phyloP scores from a whole-genome alignment of 2,329 filamentous ascomycete genomes.

The Ophiostoma triangulosporum region DNA sequence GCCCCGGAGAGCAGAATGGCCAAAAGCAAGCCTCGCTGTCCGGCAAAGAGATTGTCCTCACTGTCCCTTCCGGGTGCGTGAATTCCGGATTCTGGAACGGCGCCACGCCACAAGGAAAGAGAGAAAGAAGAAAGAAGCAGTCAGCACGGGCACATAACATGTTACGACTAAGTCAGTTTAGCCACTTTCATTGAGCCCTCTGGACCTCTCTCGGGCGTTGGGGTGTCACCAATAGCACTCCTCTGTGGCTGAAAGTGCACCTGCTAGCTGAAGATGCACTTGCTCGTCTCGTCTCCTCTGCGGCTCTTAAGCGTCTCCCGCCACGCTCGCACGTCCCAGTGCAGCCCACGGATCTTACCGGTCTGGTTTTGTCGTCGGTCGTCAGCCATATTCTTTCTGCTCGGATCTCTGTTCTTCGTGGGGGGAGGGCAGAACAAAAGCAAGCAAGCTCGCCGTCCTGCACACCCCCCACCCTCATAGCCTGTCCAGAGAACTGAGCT shows the following conservation, averaged over 20 bases:
- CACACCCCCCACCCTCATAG: not conserved
- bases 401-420: constrained; percentile 24
- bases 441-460: not conserved
- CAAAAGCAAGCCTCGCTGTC: not conserved
- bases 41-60: not conserved
- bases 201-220: not conserved
- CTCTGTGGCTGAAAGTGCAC: not conserved
- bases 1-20: not conserved
- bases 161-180: no score
- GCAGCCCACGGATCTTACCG: not conserved
- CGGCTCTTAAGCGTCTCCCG: not conserved
- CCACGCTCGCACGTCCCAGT: not conserved
- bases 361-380: not conserved
- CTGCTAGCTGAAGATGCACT: no score
- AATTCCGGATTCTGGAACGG: not conserved
- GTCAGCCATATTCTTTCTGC: constrained; percentile 13
- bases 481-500: not conserved
- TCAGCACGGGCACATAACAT: not conserved
- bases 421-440: not conserved
- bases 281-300: not conserved
- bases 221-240: no score
- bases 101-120: not conserved
- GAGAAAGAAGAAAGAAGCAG: not conserved
- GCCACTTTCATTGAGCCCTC: not conserved
- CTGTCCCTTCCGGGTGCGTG: not conserved